Evolutionary conservation across 345 rosid genomes (phyloP), one percentile per base, ranked within the genome.

Genomic region (Linum lewisii): DNA sequence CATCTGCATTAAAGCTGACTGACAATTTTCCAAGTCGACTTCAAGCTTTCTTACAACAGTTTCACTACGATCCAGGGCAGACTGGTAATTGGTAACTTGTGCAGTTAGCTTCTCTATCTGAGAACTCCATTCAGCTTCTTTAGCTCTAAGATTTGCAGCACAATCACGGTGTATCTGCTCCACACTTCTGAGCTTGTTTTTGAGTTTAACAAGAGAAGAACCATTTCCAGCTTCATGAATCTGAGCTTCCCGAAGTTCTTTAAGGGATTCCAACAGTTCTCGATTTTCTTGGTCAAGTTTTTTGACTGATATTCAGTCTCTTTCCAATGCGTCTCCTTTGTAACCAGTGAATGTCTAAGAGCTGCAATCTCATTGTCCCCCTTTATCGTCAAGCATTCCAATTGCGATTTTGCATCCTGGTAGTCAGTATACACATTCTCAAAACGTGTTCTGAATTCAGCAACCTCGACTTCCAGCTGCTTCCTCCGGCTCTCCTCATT

Each of bases 401-500:
- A 71, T 54, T 79, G 78, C 2, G 84, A 79, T 75, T 81, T 88
- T 19, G 84, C 74, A 18, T 81, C 94, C 72, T 78, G 77, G 64
- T 63, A 84, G 65, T 79, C 89, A 0, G 71, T 67, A 65, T 72
- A 79, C 59, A 80, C 69, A 62, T 66, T 66, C 61, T 87, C 94
- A 49, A 69, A 84, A 51, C 65, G 78, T 2, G 67, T 25, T 67
- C 73, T 82, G 36, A 73, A 78, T 32, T 92, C 92, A 22, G 80
- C 78, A 74, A 84, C 73, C 67, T 86, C 84, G 61, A 79, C 63
- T 66, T 92, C 96, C 18, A 92, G 68, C 71, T 62, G 65, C 72
- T 80, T 88, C 72, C 95, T 81, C 58, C 81, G 70, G 52, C 80
- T 83, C 76, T 92, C 96, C 78, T 92, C 98, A 50, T 76, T 85